A percentile compares a stretch with the other conserved stretches of the same genome.
phyloP scores from a whole-genome alignment of 306 rosid genomes.

The Begonia loranthoides region DNA sequence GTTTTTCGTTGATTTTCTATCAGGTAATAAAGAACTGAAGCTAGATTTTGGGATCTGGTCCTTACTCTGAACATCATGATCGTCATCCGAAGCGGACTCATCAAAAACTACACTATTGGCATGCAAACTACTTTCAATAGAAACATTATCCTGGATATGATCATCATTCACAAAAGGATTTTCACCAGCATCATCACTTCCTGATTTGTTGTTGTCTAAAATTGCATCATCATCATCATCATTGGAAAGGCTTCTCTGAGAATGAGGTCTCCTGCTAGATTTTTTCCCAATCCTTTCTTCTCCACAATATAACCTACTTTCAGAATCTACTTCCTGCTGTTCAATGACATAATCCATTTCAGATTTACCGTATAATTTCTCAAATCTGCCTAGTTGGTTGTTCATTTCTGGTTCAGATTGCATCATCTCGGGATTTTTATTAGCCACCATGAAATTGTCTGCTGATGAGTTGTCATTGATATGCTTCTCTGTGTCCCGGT shows the following conservation, averaged over 20 bases:
- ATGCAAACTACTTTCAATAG: conserved; percentile 21
- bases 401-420: conserved; percentile 28
- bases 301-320: conserved; percentile 24
- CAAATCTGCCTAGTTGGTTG: conserved; percentile 17
- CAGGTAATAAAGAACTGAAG: conserved; percentile 24
- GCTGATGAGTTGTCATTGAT: conserved; percentile 16
- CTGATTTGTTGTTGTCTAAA: conserved; percentile 17
- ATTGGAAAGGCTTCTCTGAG: too few species aligned
- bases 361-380: conserved; percentile 25
- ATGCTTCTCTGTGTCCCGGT: conserved; percentile 18
- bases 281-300: conserved; percentile 25
- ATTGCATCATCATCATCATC: conserved; percentile 6
- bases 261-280: conserved; percentile 7
- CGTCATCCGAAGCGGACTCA: conserved; percentile 59
- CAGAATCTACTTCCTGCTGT: conserved; percentile 17
- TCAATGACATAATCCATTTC: conserved; percentile 26
- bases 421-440: conserved; percentile 22
- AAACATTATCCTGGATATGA: conserved; percentile 15
- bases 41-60: conserved; percentile 32
- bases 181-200: conserved; percentile 16
- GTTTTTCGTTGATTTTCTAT: conserved; percentile 24
- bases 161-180: conserved; percentile 32
- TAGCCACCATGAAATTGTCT: conserved; percentile 20
- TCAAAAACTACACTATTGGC: conserved; percentile 47
- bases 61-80: conserved; percentile 26